Conservation (phyloP, 805 yeast species). For the Candida argentea region DNA sequence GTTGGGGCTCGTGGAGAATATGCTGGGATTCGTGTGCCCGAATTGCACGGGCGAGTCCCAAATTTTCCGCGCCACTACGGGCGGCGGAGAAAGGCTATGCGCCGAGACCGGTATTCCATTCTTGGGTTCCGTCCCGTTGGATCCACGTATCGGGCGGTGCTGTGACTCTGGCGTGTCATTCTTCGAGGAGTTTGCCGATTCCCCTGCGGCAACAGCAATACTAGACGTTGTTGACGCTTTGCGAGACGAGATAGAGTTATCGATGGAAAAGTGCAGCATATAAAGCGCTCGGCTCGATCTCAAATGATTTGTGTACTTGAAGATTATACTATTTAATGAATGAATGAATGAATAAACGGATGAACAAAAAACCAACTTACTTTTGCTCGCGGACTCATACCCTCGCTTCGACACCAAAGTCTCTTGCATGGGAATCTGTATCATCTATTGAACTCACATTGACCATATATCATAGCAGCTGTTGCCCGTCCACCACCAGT, state of each 20-base stretch:
- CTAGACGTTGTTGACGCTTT: constrained; percentile 70
- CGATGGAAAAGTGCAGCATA: constrained; percentile 3
- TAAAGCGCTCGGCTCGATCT: constrained; percentile 1
- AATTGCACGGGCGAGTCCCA: constrained; percentile 82
- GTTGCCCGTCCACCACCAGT: no score
- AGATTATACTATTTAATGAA: no score
- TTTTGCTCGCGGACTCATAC: no score
- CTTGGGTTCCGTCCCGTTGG: constrained; percentile 89
- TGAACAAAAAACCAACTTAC: no score
- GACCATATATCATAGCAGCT: no score
- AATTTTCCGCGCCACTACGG: constrained; percentile 91
- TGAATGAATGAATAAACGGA: no score
- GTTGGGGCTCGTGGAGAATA: constrained; percentile 89
- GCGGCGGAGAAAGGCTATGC: constrained; percentile 86
- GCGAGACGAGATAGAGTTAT: constrained; percentile 8
- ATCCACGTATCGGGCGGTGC: constrained; percentile 84
- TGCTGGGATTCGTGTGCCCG: constrained; percentile 98
- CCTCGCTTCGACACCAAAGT: no score
- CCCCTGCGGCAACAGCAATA: constrained; percentile 86
- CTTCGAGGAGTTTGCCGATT: constrained; percentile 74
- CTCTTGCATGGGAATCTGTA: no score
- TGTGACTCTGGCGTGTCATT: constrained; percentile 86
- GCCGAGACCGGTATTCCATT: constrained; percentile 69
- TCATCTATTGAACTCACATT: no score
- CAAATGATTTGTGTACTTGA: no score